Conservation (phyloP, 257 asterid species). For the Catharanthus roseus region DNA sequence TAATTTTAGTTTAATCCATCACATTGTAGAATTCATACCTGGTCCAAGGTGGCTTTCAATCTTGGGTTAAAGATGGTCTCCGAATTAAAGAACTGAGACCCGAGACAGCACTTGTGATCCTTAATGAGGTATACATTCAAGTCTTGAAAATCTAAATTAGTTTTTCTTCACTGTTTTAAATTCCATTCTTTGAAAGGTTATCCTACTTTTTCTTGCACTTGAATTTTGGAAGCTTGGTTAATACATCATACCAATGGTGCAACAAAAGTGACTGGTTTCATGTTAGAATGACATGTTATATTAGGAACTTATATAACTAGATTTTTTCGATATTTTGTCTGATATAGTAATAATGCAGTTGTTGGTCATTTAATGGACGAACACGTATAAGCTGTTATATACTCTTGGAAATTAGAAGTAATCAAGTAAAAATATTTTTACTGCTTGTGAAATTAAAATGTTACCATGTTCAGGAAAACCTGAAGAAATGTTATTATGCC, state of each 20-base stretch:
- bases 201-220: neutral
- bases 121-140: slow-evolving; percentile 51
- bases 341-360: too few species aligned
- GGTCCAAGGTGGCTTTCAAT: slow-evolving; percentile 80
- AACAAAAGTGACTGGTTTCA: neutral
- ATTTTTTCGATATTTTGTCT: neutral
- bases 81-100: slow-evolving; percentile 72
- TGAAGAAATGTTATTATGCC: neutral
- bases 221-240: neutral
- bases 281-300: neutral
- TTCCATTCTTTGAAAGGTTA: neutral
- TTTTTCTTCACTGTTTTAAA: neutral
- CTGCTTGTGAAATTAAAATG: neutral
- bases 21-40: slow-evolving; percentile 56
- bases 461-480: neutral
- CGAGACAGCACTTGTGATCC: slow-evolving; percentile 72
- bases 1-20: slow-evolving; percentile 6
- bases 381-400: neutral
- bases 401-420: neutral
- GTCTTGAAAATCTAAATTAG: neutral
- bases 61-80: slow-evolving; percentile 74
- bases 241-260: neutral
- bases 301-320: neutral
- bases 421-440: neutral
- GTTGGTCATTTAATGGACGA: neutral